Percentiles rank a stretch among this genome's conserved stretches.
These are phyloP conservation scores for Globisporangium radiosum DNA, from an alignment of 352 stramenopile species.

Conservation along the genomic window DNA sequence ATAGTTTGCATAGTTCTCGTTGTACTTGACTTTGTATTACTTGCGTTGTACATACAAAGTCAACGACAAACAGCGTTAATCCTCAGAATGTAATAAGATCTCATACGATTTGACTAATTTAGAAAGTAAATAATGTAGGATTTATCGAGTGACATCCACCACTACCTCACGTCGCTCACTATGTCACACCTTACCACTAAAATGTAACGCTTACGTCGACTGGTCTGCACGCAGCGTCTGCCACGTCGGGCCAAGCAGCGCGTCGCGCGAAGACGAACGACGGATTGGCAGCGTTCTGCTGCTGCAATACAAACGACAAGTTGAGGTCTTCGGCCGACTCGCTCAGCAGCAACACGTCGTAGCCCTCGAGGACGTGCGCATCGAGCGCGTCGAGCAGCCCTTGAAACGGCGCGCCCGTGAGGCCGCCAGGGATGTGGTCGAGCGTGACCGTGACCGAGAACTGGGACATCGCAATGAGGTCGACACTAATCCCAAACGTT, in stretches of 20 bases:
- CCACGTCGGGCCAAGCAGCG: background rate
- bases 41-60: too few relatives aligned
- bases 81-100: too few relatives aligned
- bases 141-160: too few relatives aligned
- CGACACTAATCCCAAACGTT: slow-evolving; percentile 79
- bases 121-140: too few relatives aligned
- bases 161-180: too few relatives aligned
- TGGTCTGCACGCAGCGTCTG: background rate
- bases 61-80: too few relatives aligned
- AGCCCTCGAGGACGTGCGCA: slow-evolving; percentile 70
- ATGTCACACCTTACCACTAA: too few relatives aligned
- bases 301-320: slow-evolving; percentile 84
- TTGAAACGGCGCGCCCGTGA: slow-evolving; percentile 62
- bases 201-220: background rate
- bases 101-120: too few relatives aligned
- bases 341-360: slow-evolving; percentile 79
- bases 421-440: slow-evolving; percentile 79
- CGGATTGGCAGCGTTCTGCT: slow-evolving; percentile 35
- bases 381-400: slow-evolving; percentile 59
- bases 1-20: too few relatives aligned
- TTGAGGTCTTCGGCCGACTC: slow-evolving; percentile 88
- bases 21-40: too few relatives aligned
- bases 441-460: slow-evolving; percentile 86
- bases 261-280: background rate
- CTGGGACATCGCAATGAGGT: slow-evolving; percentile 86